Evolutionary conservation across 768 basidiomycete genomes (phyloP).

Genomic region (Sarcodon sp.): DNA sequence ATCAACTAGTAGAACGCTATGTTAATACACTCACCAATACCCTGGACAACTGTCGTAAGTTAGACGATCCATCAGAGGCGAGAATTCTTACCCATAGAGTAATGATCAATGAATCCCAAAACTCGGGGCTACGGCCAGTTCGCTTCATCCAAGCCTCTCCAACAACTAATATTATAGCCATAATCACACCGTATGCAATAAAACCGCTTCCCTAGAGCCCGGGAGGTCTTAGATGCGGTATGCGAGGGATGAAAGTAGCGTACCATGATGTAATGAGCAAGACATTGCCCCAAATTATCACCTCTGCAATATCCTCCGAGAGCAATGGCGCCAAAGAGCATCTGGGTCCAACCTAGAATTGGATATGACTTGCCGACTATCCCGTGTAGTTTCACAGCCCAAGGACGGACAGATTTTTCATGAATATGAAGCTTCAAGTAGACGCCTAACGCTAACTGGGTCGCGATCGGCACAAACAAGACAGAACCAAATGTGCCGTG

Average conservation of each 20-base stretch:
- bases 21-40: constrained; percentile 33
- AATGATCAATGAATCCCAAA: constrained; percentile 70
- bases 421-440: constrained; percentile 91
- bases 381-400: constrained; percentile 58
- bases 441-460: constrained; percentile 63
- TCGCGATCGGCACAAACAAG: constrained; percentile 46
- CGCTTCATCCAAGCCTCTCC: constrained; percentile 70
- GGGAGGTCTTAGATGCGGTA: background rate
- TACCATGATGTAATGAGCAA: constrained; percentile 79
- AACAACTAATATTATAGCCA: constrained; percentile 64
- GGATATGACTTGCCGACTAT: constrained; percentile 79
- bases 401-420: constrained; percentile 61
- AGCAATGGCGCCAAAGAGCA: constrained; percentile 73
- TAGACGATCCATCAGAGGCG: background rate
- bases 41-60: constrained; percentile 19
- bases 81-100: constrained; percentile 33
- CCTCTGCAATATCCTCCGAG: constrained; percentile 70
- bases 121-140: constrained; percentile 67
- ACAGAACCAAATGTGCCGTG: constrained; percentile 64
- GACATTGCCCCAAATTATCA: constrained; percentile 72
- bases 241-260: constrained; percentile 4
- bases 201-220: constrained; percentile 61
- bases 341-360: constrained; percentile 79
- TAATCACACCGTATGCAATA: constrained; percentile 74
- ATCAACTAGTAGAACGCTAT: background rate